These are phyloP conservation scores for Backusella westeae DNA, from an alignment of 192 early-diverging fungal genomes.

Conservation along the genomic window DNA sequence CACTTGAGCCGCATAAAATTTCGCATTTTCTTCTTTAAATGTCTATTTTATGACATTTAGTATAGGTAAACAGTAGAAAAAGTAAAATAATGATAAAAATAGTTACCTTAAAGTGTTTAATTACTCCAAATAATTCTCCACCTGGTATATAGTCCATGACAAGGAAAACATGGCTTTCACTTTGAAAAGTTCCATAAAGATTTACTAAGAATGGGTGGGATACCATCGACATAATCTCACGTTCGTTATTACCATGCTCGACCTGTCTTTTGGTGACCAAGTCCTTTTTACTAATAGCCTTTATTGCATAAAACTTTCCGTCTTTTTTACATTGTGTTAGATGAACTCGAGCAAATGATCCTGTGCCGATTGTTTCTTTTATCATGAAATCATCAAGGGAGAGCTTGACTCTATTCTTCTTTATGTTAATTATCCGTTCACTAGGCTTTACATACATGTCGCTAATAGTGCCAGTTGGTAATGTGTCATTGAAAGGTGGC, in stretches of 20 bases:
- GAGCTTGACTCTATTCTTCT: not conserved
- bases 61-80: not conserved
- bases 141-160: slow-evolving; percentile 93
- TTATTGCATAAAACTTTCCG: slow-evolving; percentile 88
- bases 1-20: slow-evolving; percentile 90
- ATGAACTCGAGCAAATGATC: slow-evolving; percentile 94
- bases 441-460: not conserved
- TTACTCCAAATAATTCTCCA: slow-evolving; percentile 79
- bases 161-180: slow-evolving; percentile 82
- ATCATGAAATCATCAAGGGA: slow-evolving; percentile 66
- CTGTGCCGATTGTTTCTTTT: slow-evolving; percentile 86
- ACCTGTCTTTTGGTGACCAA: slow-evolving; percentile 91
- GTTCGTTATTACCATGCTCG: slow-evolving; percentile 95
- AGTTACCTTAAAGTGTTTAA: slow-evolving; percentile 47
- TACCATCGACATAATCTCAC: slow-evolving; percentile 76
- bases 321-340: slow-evolving; percentile 73
- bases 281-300: slow-evolving; percentile 88
- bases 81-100: not conserved
- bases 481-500: not conserved
- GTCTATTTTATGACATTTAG: slow-evolving; percentile 38
- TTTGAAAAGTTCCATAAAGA: slow-evolving; percentile 89
- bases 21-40: slow-evolving; percentile 40
- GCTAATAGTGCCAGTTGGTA: not conserved
- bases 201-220: slow-evolving; percentile 85
- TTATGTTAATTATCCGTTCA: not conserved